These are phyloP conservation scores for Monosporascus sp. DNA, from an alignment of 2,329 filamentous ascomycete genomes.

Conservation along the genomic window DNA sequence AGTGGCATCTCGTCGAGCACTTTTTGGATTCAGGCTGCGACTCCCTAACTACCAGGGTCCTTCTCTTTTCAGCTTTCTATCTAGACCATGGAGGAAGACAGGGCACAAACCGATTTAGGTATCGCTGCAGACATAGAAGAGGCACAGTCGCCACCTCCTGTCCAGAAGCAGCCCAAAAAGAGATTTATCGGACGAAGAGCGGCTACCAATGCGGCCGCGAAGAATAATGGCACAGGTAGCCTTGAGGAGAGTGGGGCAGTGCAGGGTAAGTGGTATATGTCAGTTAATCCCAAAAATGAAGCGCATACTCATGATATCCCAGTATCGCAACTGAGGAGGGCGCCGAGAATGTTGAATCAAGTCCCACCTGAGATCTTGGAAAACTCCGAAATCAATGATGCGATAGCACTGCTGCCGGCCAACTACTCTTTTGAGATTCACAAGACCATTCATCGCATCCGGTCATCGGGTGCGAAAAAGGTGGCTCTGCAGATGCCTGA, in stretches of 20 bases:
- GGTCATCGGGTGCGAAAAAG: conserved; percentile 70
- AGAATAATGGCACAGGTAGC: conserved; percentile 28
- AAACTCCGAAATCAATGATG: conserved; percentile 79
- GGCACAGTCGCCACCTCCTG: conserved; percentile 28
- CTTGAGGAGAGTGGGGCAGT: conserved; percentile 61
- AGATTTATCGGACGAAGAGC: conserved; percentile 83
- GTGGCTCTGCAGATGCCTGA: conserved; percentile 97
- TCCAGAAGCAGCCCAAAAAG: conserved; percentile 72
- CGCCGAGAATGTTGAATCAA: conserved; percentile 80
- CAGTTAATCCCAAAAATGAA: background rate
- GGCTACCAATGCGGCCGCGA: conserved; percentile 55
- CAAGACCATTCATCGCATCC: conserved; percentile 94
- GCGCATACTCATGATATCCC: conserved; percentile 4
- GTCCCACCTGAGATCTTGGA: conserved; percentile 84
- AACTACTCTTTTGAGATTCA: conserved; percentile 99
- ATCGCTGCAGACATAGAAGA: conserved; percentile 63
- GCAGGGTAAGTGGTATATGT: conserved; percentile 49
- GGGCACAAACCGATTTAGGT: conserved; percentile 65
- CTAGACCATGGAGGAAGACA: conserved; percentile 67
- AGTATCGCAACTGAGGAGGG: conserved; percentile 69
- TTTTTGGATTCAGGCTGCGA: too few species aligned
- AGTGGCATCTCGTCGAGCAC: too few species aligned
- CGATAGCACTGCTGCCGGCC: conserved; percentile 79
- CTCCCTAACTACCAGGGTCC: too few species aligned
- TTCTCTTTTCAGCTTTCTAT: too few species aligned